Conservation (phyloP, 2,329 filamentous ascomycete genomes). For the Neoarthrinium moseri region DNA sequence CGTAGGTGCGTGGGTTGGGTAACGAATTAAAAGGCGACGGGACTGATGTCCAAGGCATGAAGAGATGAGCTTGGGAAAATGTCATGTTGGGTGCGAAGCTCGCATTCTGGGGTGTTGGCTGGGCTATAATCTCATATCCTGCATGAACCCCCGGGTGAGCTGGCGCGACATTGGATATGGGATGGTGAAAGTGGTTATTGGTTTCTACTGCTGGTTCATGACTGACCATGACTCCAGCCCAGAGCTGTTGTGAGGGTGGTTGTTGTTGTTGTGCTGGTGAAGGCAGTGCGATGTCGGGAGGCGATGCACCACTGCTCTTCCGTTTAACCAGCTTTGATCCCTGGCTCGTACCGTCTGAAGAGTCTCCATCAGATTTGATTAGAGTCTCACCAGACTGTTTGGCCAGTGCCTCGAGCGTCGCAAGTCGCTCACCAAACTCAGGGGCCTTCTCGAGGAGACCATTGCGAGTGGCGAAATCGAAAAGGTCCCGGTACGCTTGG, state of each 20-base stretch:
- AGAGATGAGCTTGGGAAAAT: conserved; percentile 18
- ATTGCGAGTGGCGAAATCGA: conserved; percentile 57
- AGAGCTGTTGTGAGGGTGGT: conserved; percentile 13
- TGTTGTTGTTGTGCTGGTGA: neutral
- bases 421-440: conserved; percentile 56
- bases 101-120: conserved; percentile 51
- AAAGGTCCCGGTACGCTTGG: conserved; percentile 65
- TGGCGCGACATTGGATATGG: conserved; percentile 2
- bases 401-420: conserved; percentile 56
- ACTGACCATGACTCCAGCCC: conserved; percentile 25
- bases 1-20: conserved; percentile 52
- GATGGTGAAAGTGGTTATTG: neutral
- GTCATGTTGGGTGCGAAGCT: conserved; percentile 46
- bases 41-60: conserved; percentile 20
- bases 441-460: conserved; percentile 58
- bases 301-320: too few relatives aligned
- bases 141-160: conserved; percentile 10
- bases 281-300: too few relatives aligned
- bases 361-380: conserved; percentile 9
- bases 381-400: conserved; percentile 40
- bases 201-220: conserved; percentile 18
- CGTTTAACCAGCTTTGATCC: too few relatives aligned
- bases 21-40: conserved; percentile 34
- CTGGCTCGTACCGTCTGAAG: conserved; percentile 20
- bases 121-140: conserved; percentile 48